phyloP scores from a whole-genome alignment of 2,329 filamentous ascomycete species.

The Ciborinia camelliae region DNA sequence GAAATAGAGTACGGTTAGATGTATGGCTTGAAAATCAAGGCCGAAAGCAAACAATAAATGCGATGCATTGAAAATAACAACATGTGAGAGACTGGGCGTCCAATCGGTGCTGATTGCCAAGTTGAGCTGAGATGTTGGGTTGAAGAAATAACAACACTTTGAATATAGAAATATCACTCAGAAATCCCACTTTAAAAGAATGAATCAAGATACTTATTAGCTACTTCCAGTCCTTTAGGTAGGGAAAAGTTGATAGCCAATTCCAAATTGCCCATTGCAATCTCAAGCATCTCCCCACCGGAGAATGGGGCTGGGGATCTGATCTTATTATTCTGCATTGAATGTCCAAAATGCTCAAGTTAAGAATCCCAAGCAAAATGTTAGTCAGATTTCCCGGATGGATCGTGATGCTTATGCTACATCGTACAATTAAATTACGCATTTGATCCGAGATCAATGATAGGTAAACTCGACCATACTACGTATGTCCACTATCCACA shows the following conservation, averaged over 20 bases:
- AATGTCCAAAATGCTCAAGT: background rate
- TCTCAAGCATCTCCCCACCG: no score
- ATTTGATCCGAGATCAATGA: background rate
- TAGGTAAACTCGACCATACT: background rate
- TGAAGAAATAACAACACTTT: background rate
- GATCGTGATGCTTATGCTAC: background rate
- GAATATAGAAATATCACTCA: background rate
- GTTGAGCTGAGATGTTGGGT: constrained; percentile 8
- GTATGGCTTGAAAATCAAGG: background rate
- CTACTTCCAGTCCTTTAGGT: background rate
- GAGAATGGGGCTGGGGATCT: no score
- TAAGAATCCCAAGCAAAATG: background rate
- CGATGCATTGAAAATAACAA: background rate
- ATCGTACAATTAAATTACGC: background rate
- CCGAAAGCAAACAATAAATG: background rate
- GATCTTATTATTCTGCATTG: background rate
- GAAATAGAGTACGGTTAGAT: background rate
- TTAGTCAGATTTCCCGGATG: constrained; percentile 3
- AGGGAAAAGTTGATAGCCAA: background rate
- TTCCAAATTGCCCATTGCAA: background rate
- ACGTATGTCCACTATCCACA: background rate
- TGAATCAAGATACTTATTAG: background rate
- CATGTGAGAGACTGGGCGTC: background rate
- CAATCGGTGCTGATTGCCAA: constrained; percentile 8
- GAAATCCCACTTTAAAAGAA: no score